Base-by-base conservation (phyloP, 768 basidiomycete species). In the Dictyophora rubrovolvata region DNA sequence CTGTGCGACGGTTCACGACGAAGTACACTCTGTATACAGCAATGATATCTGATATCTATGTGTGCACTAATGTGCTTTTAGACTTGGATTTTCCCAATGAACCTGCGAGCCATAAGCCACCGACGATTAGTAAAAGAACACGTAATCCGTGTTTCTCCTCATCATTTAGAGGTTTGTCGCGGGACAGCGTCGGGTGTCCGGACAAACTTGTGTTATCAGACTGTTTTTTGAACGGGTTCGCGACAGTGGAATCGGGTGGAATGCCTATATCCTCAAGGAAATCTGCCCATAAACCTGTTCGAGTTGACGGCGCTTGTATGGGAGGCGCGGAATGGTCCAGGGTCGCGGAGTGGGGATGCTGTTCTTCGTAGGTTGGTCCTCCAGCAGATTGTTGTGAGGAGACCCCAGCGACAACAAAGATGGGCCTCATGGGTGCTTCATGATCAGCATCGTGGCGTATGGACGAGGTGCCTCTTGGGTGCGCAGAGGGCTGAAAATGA, bases 401-500 rank as follows among this genome's bases (percentile, higher is more conserved):
- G 1, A 75, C 70, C 1, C 77, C 77, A 10, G 77, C 71, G 42
- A 82, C 74, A 53, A 81, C 75, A 42, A 79, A 68, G 58, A 85
- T 69, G 66, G 81, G 81, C 48, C 80, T 81, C 20, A 59, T 66
- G 11, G 65, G 60, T 12, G 69, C 61, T 9, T 68, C 64, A 47
- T 56, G 67, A 1, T 52, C 56, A 63, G 63, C 34, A 70, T 63
- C 8, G 60, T 56, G n/a, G 61, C 60, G 20, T 64, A 56, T 36
- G 68, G 68, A 60, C 60, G 62, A 36, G 47, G 69, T 47, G 48
- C 69, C 65, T 63, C 76, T 69, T 48, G 71, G 62, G 12, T 68
- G 69, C n/a, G 75, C 74, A 0, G 82, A 79, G 46, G 77, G 71
- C 77, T 79, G 84, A 63, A 81, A 77, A 72, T 86, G 66, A 66